A percentile compares a stretch with the other conserved stretches of the same genome.
These are phyloP conservation scores for Clavulina sp. DNA, from an alignment of 768 basidiomycete species.

Conservation along the genomic window DNA sequence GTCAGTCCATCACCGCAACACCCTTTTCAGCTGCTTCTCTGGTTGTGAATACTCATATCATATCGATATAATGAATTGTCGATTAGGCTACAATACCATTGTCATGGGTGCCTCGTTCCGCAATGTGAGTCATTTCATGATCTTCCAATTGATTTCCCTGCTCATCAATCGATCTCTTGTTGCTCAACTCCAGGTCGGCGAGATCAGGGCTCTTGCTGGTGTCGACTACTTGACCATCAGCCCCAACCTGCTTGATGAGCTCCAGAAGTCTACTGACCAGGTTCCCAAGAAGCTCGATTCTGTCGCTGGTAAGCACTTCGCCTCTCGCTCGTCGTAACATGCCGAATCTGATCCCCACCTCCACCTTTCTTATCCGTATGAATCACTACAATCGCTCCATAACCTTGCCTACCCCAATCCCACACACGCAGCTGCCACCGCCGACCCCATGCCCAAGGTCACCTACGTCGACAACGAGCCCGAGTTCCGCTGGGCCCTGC, in stretches of 20 bases:
- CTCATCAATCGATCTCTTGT: too few species aligned
- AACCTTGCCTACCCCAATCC: too few species aligned
- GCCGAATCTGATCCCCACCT: neutral
- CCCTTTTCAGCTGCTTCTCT: too few species aligned
- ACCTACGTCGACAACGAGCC: slow-evolving; percentile 81
- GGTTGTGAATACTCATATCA: too few species aligned
- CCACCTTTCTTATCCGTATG: neutral
- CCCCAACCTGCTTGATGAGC: slow-evolving; percentile 78
- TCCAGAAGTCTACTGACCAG: slow-evolving; percentile 56
- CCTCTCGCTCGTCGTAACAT: slow-evolving; percentile 14
- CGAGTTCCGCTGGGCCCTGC: slow-evolving; percentile 87
- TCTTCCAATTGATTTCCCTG: neutral
- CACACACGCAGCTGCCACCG: neutral
- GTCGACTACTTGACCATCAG: slow-evolving; percentile 97
- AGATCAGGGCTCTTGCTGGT: slow-evolving; percentile 89
- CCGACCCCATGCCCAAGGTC: slow-evolving; percentile 55
- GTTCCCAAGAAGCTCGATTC: slow-evolving; percentile 79
- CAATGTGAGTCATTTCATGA: slow-evolving; percentile 41
- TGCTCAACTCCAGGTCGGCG: slow-evolving; percentile 52
- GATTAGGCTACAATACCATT: slow-evolving; percentile 70
- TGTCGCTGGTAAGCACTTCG: slow-evolving; percentile 28
- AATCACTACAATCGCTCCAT: too few species aligned
- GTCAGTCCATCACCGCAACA: slow-evolving; percentile 10
- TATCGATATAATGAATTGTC: neutral
- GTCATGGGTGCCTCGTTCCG: slow-evolving; percentile 99